These are phyloP conservation scores for Petasospora fabianii DNA, from an alignment of 1,139 yeast species.

Conservation along the genomic window DNA sequence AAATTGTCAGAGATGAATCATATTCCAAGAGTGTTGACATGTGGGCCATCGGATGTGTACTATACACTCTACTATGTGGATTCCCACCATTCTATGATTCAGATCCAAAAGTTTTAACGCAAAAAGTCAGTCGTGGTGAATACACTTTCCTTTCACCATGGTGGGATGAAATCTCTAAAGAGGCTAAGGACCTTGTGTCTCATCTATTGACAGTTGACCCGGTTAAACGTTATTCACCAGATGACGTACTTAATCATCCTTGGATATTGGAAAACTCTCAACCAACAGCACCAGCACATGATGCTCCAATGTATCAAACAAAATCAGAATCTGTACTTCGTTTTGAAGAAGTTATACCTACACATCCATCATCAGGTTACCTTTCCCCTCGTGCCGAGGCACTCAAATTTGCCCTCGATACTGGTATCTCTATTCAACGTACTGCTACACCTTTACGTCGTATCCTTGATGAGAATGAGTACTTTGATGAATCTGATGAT, in stretches of 20 bases:
- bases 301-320: slow-evolving; percentile 43
- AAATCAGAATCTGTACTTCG: slow-evolving; percentile 18
- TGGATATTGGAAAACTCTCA: slow-evolving; percentile 45
- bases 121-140: slow-evolving; percentile 79
- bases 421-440: slow-evolving; percentile 90
- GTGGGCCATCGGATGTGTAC: slow-evolving; percentile 94
- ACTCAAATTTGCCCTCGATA: slow-evolving; percentile 65
- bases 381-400: slow-evolving; percentile 28
- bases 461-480: slow-evolving; percentile 23
- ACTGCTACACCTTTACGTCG: slow-evolving; percentile 44
- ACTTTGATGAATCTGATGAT: slow-evolving; percentile 27
- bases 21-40: slow-evolving; percentile 91
- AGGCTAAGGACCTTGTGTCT: slow-evolving; percentile 77
- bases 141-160: slow-evolving; percentile 84
- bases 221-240: slow-evolving; percentile 65
- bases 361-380: slow-evolving; percentile 7
- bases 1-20: slow-evolving; percentile 79
- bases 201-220: slow-evolving; percentile 85
- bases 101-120: slow-evolving; percentile 70
- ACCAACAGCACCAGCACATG: slow-evolving; percentile 50
- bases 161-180: slow-evolving; percentile 91
- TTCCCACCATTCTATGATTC: slow-evolving; percentile 97
- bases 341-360: slow-evolving; percentile 28
- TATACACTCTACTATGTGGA: slow-evolving; percentile 87
- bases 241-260: slow-evolving; percentile 77